A percentile compares a stretch with the other conserved stretches of the same genome.
These are phyloP conservation scores for Xylaria sp. DNA, from an alignment of 2,329 filamentous ascomycete species.

Conservation along the genomic window DNA sequence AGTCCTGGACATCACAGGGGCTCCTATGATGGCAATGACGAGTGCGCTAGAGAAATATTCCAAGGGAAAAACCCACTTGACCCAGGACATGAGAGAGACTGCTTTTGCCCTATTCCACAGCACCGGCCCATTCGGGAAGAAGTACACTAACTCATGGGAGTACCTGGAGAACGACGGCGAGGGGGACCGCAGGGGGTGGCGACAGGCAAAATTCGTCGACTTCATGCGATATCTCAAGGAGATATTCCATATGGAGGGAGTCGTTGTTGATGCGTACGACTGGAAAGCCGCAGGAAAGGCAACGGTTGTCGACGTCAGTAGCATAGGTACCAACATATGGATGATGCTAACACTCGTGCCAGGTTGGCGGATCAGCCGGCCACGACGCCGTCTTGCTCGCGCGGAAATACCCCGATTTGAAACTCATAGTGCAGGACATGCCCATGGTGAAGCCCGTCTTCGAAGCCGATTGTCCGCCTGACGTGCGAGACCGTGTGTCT, in stretches of 20 bases:
- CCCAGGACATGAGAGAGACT: conserved; percentile 51
- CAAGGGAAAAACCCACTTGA: conserved; percentile 47
- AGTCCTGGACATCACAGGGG: conserved; percentile 52
- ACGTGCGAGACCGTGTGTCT: conserved; percentile 49
- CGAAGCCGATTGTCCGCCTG: conserved; percentile 50
- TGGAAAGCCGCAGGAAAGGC: conserved; percentile 52
- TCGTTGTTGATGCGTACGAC: conserved; percentile 50
- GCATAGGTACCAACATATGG: neutral
- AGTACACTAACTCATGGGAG: conserved; percentile 52
- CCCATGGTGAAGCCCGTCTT: conserved; percentile 51
- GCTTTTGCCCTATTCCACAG: conserved; percentile 52
- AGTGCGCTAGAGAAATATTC: conserved; percentile 50
- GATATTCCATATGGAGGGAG: conserved; percentile 52
- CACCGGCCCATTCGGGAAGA: conserved; percentile 46
- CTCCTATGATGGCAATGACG: conserved; percentile 51
- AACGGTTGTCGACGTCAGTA: conserved; percentile 55
- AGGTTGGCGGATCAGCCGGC: conserved; percentile 57
- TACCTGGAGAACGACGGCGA: conserved; percentile 55
- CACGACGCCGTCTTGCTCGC: conserved; percentile 56
- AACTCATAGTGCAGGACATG: conserved; percentile 58
- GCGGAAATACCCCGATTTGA: conserved; percentile 54
- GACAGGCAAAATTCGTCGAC: conserved; percentile 53
- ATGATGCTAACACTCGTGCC: conserved; percentile 9
- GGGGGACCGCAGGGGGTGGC: conserved; percentile 52
- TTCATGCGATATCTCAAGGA: conserved; percentile 55